Conservation (phyloP, 2,329 filamentous ascomycete species). For the Fusarium hostae region DNA sequence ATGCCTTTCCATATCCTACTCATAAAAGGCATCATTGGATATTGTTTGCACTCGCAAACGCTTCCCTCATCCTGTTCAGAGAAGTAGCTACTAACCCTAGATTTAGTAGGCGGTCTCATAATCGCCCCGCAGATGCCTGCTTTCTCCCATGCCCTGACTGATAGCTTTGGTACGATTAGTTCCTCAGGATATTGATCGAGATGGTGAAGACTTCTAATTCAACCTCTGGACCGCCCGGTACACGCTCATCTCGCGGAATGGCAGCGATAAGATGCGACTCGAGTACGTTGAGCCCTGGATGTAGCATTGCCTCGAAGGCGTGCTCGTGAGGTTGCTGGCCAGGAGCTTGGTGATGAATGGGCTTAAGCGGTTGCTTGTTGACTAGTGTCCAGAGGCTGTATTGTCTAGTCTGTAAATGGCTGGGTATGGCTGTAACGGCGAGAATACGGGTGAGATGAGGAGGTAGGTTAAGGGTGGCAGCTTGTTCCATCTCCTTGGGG, state of each 20-base stretch:
- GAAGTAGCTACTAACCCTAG: background rate
- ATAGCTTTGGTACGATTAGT: conserved; percentile 42
- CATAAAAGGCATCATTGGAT: conserved; percentile 14
- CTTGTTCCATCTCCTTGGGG: conserved; percentile 74
- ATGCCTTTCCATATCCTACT: conserved; percentile 4
- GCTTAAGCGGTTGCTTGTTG: conserved; percentile 72
- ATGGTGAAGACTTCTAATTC: conserved; percentile 84
- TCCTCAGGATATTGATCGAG: conserved; percentile 75
- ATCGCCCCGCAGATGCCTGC: background rate
- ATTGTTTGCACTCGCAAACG: background rate
- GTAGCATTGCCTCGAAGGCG: conserved; percentile 79
- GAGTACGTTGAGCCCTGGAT: conserved; percentile 79
- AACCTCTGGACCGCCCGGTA: conserved; percentile 68
- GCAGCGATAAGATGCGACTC: conserved; percentile 82
- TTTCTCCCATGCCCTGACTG: conserved; percentile 14
- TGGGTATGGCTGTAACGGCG: conserved; percentile 73
- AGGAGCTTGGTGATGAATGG: conserved; percentile 58
- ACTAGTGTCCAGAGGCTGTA: conserved; percentile 81
- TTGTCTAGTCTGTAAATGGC: conserved; percentile 72
- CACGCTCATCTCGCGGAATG: conserved; percentile 68
- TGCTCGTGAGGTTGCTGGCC: conserved; percentile 69
- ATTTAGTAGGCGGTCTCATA: background rate
- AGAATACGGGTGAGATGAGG: conserved; percentile 76
- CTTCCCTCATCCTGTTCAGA: background rate
- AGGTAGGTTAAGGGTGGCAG: conserved; percentile 76